phyloP scores from a whole-genome alignment of 257 asterid species.

The Leonotis leonurus region DNA sequence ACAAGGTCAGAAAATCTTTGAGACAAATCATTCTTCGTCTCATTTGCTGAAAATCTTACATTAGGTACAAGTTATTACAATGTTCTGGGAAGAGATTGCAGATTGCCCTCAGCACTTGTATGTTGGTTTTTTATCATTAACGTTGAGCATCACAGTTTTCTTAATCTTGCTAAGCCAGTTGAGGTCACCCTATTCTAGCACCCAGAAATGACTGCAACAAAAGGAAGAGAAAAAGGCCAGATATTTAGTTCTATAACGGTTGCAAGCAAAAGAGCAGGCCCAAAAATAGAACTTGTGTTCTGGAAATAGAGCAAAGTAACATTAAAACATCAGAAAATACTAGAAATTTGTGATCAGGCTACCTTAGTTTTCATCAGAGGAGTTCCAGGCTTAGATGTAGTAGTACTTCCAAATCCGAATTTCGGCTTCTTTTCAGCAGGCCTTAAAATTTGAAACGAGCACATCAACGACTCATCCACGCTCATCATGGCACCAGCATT shows the following conservation, averaged over 20 bases:
- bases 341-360: constrained; percentile 1
- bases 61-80: background rate
- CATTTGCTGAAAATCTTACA: background rate
- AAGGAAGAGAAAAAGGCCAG: background rate
- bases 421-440: constrained; percentile 69
- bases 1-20: background rate
- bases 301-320: background rate
- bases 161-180: constrained; percentile 15
- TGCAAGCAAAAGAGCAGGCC: background rate
- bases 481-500: constrained; percentile 90
- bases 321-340: background rate
- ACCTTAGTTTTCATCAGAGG: constrained; percentile 55
- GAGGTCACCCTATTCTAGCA: constrained; percentile 43
- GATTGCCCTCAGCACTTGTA: background rate
- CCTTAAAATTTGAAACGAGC: constrained; percentile 77
- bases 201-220: constrained; percentile 66
- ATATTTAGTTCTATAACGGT: background rate
- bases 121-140: background rate
- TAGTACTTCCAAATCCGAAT: constrained; percentile 60
- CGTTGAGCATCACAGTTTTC: background rate
- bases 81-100: background rate
- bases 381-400: constrained; percentile 47
- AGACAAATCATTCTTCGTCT: background rate
- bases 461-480: constrained; percentile 77
- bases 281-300: background rate